A percentile compares a stretch with the other conserved stretches of the same genome.
Evolutionary conservation across 306 rosid genomes (phyloP).

Genomic region (Hippophae rhamnoides): DNA sequence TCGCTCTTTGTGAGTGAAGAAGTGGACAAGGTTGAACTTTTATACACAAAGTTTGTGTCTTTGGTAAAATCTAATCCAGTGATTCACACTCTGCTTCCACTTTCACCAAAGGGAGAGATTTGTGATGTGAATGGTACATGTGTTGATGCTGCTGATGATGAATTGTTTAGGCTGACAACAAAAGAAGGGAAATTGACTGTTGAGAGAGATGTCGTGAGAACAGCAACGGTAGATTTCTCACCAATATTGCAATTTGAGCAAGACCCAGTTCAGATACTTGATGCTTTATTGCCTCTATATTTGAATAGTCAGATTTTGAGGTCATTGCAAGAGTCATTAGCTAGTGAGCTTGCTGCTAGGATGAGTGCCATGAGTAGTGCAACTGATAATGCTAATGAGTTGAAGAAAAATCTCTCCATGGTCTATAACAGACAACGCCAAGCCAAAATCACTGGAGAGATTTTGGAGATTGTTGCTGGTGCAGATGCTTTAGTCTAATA

Average conservation of each 20-base stretch:
- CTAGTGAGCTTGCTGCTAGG: conserved; percentile 84
- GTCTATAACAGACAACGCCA: conserved; percentile 72
- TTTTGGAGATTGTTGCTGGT: conserved; percentile 87
- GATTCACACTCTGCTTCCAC: conserved; percentile 80
- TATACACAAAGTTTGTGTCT: conserved; percentile 79
- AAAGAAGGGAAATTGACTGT: conserved; percentile 74
- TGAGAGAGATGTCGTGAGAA: conserved; percentile 56
- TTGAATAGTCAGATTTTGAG: conserved; percentile 82
- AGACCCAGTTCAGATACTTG: conserved; percentile 90
- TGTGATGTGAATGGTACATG: conserved; percentile 73
- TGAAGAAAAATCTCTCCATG: conserved; percentile 52
- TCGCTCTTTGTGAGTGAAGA: conserved; percentile 78
- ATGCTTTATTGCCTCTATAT: conserved; percentile 72
- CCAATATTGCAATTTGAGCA: conserved; percentile 80
- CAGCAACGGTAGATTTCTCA: conserved; percentile 43
- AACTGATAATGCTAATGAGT: conserved; percentile 54
- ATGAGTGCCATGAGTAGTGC: conserved; percentile 93
- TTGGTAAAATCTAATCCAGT: conserved; percentile 65
- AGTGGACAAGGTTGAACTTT: conserved; percentile 78
- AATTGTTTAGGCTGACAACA: conserved; percentile 74
- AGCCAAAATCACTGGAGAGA: conserved; percentile 88
- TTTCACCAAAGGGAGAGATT: conserved; percentile 84
- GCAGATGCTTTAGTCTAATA: conserved; percentile 46
- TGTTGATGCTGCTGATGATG: conserved; percentile 88
- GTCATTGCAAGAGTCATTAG: conserved; percentile 83